Base-by-base conservation (phyloP, 2,329 filamentous ascomycete genomes). In the Nannizziopsis arthrosporioides region DNA sequence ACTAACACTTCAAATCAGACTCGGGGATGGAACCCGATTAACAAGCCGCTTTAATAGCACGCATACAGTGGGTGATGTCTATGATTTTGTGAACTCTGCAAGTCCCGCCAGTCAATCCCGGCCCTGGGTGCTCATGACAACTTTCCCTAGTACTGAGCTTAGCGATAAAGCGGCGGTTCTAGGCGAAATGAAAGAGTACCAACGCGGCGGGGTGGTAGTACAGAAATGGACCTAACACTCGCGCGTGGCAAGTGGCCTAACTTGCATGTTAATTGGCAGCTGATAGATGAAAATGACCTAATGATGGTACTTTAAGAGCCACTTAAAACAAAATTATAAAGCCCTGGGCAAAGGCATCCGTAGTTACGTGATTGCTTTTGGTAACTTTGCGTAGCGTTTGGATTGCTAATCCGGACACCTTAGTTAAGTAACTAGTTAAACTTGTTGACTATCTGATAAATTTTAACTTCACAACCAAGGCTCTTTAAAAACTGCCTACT, bases 21-120 rank as follows among this genome's bases (percentile, higher is more conserved):
- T 82, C 4, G 78, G 77, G 17, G 78, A 82, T 55, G 79, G 79
- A 31, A 77, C 78, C 10, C 69, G 78, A 11, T 61, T 82, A 50
- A 71, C 70, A 5, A 77, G 75, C 15, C 72, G 78, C 17, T 82
- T 82, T 68, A 82, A 82, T 61, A 79, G 76, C 0, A 75, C 73
- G 1, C 76, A 81, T 58, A 82, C 78, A 0, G 72, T 82, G 49
- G 78, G 78, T 36, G 76, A 82, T 53, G 75, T 82, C 35, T 82
- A 82, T 62, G 63, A 68, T 37, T 82, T 82, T 56, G 78, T 82
- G 40, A 63, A 69, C 46, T 69, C 71, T 10, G 68, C 77, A 4
- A 77, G 71, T 41, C 61, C 76, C 0, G 62, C 64, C 11, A 74
- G 71, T 52, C 64, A 65, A 46, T 59, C 66, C 52, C 70, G 79